Evolutionary conservation across 441 rosid genomes (phyloP).

Genomic region (Populus hybrid): DNA sequence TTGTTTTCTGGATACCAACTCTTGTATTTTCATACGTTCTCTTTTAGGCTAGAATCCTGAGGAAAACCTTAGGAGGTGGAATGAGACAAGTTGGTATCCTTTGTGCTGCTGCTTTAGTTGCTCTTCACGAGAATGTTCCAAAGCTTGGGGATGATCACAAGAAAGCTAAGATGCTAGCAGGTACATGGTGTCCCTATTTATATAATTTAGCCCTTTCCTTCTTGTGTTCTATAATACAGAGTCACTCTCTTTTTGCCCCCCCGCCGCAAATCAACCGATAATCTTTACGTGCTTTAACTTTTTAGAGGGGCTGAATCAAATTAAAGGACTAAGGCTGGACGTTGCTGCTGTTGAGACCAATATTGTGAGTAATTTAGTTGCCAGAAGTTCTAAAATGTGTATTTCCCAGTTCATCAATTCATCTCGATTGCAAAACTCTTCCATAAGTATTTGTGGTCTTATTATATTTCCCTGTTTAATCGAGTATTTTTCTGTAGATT

Average conservation of each 20-base stretch:
- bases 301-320: slow-evolving; percentile 71
- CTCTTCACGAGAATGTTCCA: slow-evolving; percentile 53
- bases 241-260: not conserved
- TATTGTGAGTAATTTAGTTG: slow-evolving; percentile 54
- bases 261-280: not conserved
- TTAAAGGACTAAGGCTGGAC: slow-evolving; percentile 65
- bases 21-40: not conserved
- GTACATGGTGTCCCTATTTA: slow-evolving; percentile 25
- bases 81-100: slow-evolving; percentile 88
- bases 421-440: not conserved
- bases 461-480: not conserved
- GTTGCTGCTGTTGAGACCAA: slow-evolving; percentile 77
- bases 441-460: not conserved
- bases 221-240: not conserved
- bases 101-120: slow-evolving; percentile 80
- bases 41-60: slow-evolving; percentile 67
- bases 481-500: not conserved
- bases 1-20: not conserved
- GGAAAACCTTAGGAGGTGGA: slow-evolving; percentile 96
- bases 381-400: not conserved
- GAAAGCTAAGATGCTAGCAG: slow-evolving; percentile 76
- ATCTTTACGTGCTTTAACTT: slow-evolving; percentile 5
- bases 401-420: not conserved
- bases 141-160: slow-evolving; percentile 80
- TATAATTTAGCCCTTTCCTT: not conserved